Base-by-base conservation (phyloP, 805 yeast genomes). In the Myxozyma geophila region DNA sequence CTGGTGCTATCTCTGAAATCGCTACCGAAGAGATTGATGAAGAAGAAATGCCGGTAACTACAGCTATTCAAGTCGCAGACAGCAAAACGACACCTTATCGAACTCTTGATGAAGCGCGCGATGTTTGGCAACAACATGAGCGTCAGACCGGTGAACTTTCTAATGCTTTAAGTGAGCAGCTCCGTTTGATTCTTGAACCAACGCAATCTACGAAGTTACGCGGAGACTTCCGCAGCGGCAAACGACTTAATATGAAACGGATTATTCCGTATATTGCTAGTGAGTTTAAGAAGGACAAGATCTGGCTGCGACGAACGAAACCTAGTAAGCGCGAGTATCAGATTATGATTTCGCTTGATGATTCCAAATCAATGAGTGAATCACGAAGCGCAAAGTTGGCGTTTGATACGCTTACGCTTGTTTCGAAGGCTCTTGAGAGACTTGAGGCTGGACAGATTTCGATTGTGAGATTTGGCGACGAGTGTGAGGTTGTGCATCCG, bases 241-340 rank as follows among this genome's bases (percentile, higher is more conserved):
- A 95, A 76, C 83, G 99, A 70, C 83, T 95, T 72, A 95, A 95
- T 77, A 92, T 95, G 98, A 95, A 93, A 81, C 83, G 98, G 70
- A 95, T 95, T 72, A 95, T 95, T 72, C 96, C 98, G 7, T 95
- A 93, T 76, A 95, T 95, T 80, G 99, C 99, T 0, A 90, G 97
- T 44, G 96, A 92, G 72, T 95, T 91, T 84, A 87, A 96, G 73
- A 95, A 95, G 75, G 99, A 95, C 76, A 95, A 95, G 81, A 95
- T 95, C 63, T 95, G 99, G 99, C 83, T 95, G 78, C 85, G 97
- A 74, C 85, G 99, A 77, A 92, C 98, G 7, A 93, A 95, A 74
- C 99, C 99, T 61, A 89, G 96, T 70, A 95, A 95, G 80, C 87
- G 99, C 72, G 95, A 92, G 74, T 95, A 95, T 76, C 99, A 95